phyloP scores from a whole-genome alignment of 768 basidiomycete species.

The Kwoniella mangroviensis region DNA sequence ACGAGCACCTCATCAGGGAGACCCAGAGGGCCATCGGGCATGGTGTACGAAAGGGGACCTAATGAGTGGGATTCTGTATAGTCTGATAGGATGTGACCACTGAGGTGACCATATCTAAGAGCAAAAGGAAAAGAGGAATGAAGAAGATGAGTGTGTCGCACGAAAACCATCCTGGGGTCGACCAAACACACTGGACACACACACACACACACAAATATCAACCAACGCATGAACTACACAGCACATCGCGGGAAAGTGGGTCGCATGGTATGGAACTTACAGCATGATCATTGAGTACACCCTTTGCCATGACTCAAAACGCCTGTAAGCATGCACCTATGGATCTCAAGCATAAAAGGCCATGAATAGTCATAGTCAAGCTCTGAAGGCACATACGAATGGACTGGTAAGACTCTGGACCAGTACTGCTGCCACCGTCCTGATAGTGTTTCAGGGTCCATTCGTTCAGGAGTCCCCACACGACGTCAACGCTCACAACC shows the following conservation, averaged over 20 bases:
- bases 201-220: no score
- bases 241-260: background rate
- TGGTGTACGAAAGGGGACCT: background rate
- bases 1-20: background rate
- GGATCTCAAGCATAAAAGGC: no score
- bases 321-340: no score
- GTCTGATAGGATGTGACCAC: no score
- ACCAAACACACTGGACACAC: no score
- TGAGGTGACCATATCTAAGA: no score
- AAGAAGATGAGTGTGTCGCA: background rate
- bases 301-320: no score
- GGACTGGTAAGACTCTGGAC: background rate
- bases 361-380: no score
- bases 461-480: constrained; percentile 12
- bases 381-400: no score
- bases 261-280: no score
- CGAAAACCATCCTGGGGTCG: no score
- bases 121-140: background rate
- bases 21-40: background rate
- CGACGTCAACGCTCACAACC: background rate
- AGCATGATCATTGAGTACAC: background rate
- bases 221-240: no score
- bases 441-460: background rate
- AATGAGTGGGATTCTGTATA: background rate
- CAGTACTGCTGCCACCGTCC: background rate